Evolutionary conservation across 139 green algal genomes (phyloP), one percentile per base, ranked within the genome.

Genomic region (Chlamydomonas incerta): DNA sequence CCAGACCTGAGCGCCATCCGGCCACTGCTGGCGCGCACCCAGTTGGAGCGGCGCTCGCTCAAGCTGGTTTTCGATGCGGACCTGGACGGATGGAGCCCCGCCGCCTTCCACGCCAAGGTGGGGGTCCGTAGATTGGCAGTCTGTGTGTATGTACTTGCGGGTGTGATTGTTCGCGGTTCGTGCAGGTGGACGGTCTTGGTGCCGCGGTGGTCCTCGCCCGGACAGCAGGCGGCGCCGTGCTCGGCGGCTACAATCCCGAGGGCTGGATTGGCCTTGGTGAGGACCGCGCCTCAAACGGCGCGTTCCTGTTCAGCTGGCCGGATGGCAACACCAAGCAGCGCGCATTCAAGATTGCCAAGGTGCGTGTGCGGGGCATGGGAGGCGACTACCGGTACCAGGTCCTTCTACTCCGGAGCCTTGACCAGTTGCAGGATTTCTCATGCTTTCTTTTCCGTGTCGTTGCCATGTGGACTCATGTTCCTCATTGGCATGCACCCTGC

Each of bases 301-400:
- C 93, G 21, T 97, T 97, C 80, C 83, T 97, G 20, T 97, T 97
- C 88, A 94, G 89, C 10, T 97, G 92, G 91, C 89, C 88, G 4
- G 75, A 93, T 50, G 93, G 94, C 21, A 85, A 94, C 83, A 90
- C 76, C 26, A 76, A 85, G 65, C 60, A 37, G 72, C 74, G 41
- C 34, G 83, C 93, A 0, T 31, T 94, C 33, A 97, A 97, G 80
- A 87, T 97, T 4, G 90, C 87, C 5, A 97, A 97, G 92, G 90
- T 93, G 21, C 0, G 71, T 50, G 41, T n/a, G n/a, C n/a, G n/a
- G n/a, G n/a, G n/a, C n/a, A n/a, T n/a, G n/a, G n/a, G n/a, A n/a
- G 52, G 13, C 13, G 52, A 15, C 52, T 58, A 23, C 15, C 52
- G 15, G 52, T 58, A 23, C 15, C 52, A 58, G 52, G 15, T 11